These are phyloP conservation scores for Sordariomycetes sp. DNA, from an alignment of 2,329 filamentous ascomycete species.

Conservation along the genomic window DNA sequence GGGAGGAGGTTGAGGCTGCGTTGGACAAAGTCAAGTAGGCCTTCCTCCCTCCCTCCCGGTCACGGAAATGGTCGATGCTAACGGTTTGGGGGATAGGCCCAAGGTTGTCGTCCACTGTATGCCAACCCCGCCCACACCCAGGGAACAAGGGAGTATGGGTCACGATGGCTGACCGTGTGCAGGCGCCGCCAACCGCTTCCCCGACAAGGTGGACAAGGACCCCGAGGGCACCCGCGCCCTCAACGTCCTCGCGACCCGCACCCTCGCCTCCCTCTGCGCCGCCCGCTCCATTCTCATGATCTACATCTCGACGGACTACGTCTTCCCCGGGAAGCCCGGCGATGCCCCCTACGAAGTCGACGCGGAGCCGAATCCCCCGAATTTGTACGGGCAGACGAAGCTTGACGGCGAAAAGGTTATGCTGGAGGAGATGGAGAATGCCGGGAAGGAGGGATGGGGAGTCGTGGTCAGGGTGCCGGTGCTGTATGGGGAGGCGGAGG, in stretches of 20 bases:
- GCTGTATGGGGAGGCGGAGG: constrained; percentile 65
- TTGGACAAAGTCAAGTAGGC: constrained; percentile 43
- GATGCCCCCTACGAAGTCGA: constrained; percentile 69
- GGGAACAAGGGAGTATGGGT: too few species aligned
- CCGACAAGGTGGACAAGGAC: constrained; percentile 72
- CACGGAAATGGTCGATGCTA: neutral
- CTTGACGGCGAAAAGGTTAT: constrained; percentile 50
- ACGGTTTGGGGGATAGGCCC: constrained; percentile 35
- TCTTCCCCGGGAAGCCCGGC: constrained; percentile 60
- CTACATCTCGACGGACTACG: constrained; percentile 76
- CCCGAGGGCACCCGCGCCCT: constrained; percentile 60
- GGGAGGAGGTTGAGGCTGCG: constrained; percentile 29
- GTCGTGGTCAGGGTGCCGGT: constrained; percentile 72
- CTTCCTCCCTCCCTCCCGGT: constrained; percentile 1
- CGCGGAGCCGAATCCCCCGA: constrained; percentile 54
- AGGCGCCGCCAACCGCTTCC: constrained; percentile 81
- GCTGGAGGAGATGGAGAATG: constrained; percentile 41
- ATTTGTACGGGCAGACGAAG: constrained; percentile 57
- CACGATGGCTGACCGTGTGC: neutral
- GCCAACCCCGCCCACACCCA: too few species aligned
- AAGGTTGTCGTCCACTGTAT: constrained; percentile 71
- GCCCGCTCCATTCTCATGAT: constrained; percentile 49
- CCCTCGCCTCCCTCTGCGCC: constrained; percentile 54
- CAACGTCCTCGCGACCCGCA: constrained; percentile 59
- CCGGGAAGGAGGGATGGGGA: constrained; percentile 37